phyloP scores from a whole-genome alignment of 2,329 filamentous ascomycete species.

The Paracamarosporium sp. region DNA sequence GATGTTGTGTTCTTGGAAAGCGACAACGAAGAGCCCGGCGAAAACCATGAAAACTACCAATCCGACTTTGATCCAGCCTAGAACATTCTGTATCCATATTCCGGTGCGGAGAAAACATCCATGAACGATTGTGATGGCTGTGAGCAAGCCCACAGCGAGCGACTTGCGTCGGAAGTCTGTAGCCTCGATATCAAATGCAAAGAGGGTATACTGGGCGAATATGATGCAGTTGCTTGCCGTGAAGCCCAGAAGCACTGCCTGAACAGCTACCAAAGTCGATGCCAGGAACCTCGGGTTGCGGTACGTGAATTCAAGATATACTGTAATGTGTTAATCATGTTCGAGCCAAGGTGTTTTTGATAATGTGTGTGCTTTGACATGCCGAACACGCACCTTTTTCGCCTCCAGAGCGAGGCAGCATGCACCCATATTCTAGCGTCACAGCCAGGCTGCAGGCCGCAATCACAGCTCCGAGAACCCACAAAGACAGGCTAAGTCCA shows the following conservation, averaged over 20 bases:
- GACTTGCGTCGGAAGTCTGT: slow-evolving; percentile 61
- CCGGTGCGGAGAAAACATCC: slow-evolving; percentile 46
- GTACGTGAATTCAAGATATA: slow-evolving; percentile 75
- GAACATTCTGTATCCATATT: slow-evolving; percentile 47
- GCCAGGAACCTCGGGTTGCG: slow-evolving; percentile 68
- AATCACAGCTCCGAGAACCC: slow-evolving; percentile 68
- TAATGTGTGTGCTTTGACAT: background rate
- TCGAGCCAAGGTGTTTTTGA: too few relatives aligned
- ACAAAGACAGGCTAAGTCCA: slow-evolving; percentile 67
- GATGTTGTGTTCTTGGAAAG: slow-evolving; percentile 27
- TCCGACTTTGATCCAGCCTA: slow-evolving; percentile 50
- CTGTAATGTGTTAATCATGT: background rate
- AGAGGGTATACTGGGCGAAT: slow-evolving; percentile 70
- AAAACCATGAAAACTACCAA: slow-evolving; percentile 48
- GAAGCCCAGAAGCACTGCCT: slow-evolving; percentile 70
- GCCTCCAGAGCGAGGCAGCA: slow-evolving; percentile 73
- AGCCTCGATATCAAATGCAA: slow-evolving; percentile 61
- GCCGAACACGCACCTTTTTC: slow-evolving; percentile 54
- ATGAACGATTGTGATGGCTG: slow-evolving; percentile 46
- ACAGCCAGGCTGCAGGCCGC: slow-evolving; percentile 68
- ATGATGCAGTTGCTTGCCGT: slow-evolving; percentile 75
- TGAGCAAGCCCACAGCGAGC: slow-evolving; percentile 52
- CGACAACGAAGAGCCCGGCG: slow-evolving; percentile 45
- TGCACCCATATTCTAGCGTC: slow-evolving; percentile 72
- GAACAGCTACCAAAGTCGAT: slow-evolving; percentile 68